Evolutionary conservation across 2,329 filamentous ascomycete species (phyloP).

Genomic region (Periconia sp.): DNA sequence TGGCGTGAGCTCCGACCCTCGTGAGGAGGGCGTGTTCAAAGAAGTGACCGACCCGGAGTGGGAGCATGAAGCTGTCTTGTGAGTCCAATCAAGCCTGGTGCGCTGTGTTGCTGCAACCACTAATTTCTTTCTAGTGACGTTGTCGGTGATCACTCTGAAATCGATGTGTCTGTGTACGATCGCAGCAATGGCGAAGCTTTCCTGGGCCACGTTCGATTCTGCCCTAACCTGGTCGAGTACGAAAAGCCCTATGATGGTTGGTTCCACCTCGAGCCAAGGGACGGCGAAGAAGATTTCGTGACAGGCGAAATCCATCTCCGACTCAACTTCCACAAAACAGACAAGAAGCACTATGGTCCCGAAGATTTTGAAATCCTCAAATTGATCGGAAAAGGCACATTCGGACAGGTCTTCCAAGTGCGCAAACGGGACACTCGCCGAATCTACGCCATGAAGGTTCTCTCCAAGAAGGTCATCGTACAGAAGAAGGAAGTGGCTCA

Average conservation of each 20-base stretch:
- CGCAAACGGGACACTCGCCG: conserved; percentile 94
- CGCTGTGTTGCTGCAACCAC: conserved; percentile 1
- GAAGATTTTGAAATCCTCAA: conserved; percentile 96
- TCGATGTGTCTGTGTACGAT: conserved; percentile 94
- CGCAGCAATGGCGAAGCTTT: conserved; percentile 83
- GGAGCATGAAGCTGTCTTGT: conserved; percentile 96
- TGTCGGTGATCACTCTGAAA: conserved; percentile 83
- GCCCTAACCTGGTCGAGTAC: conserved; percentile 68
- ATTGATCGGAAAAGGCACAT: conserved; percentile 96
- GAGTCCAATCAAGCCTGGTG: conserved; percentile 48
- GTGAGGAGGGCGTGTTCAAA: conserved; percentile 59
- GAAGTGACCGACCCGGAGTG: conserved; percentile 83
- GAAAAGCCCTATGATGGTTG: conserved; percentile 77
- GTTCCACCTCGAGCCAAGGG: conserved; percentile 79
- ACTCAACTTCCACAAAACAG: conserved; percentile 80
- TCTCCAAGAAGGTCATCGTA: conserved; percentile 99
- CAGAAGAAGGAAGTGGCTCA: conserved; percentile 99
- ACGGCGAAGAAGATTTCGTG: conserved; percentile 75
- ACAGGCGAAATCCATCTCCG: conserved; percentile 86
- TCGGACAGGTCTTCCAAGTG: conserved; percentile 97
- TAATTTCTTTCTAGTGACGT: conserved; percentile 69
- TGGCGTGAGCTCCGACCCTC: conserved; percentile 65
- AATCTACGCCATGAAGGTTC: conserved; percentile 98
- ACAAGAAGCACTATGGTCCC: conserved; percentile 85
- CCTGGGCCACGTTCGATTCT: conserved; percentile 84